Base-by-base conservation (phyloP, 257 asterid genomes). In the Salvia hispanica region DNA sequence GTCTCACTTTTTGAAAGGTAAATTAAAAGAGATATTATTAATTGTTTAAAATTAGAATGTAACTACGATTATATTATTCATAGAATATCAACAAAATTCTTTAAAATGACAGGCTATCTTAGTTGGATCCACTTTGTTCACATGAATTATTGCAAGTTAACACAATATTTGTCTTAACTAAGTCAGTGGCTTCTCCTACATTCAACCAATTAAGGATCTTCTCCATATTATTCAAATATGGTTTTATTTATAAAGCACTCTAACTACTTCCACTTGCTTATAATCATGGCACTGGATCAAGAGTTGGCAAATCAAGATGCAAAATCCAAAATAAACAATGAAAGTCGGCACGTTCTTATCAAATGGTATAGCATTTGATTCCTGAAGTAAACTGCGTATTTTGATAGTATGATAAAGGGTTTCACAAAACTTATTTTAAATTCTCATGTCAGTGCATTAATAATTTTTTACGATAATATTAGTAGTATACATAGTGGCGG, bases 81-180 rank as follows among this genome's bases (percentile, higher is more conserved):
- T n/a, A n/a, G 5, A 58, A 37, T 6, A 45, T 45, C 5, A 63
- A 34, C 56, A 44, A 13, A 56, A 42, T 28, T n/a, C n/a, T n/a
- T 42, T 34, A 59, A 74, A 46, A 46, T 48, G 76, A 75, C 78
- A 75, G 47, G 60, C 44, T 62, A 67, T 59, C 62, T 71, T 61
- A 66, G 57, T 55, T 66, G 34, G 61, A 37, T 39, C 42, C 50
- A 15, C n/a, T 13, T 18, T 7, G 34, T 15, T 62, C 47, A 40
- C 39, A 42, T 10, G 11, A 56, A 56, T 45, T 0, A 31, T 52
- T 15, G 57, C 50, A 36, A 42, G 66, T 31, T 11, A 31, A 46
- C 14, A 40, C 21, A 43, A 62, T 25, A 43, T 62, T 62, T 61
- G 66, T 42, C 66, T 37, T 39, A 18, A 42, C 14, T 15, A 40